A percentile compares a stretch with the other conserved stretches of the same genome.
These are phyloP conservation scores for Moelleriella libera DNA, from an alignment of 2,329 filamentous ascomycete species.

Conservation along the genomic window DNA sequence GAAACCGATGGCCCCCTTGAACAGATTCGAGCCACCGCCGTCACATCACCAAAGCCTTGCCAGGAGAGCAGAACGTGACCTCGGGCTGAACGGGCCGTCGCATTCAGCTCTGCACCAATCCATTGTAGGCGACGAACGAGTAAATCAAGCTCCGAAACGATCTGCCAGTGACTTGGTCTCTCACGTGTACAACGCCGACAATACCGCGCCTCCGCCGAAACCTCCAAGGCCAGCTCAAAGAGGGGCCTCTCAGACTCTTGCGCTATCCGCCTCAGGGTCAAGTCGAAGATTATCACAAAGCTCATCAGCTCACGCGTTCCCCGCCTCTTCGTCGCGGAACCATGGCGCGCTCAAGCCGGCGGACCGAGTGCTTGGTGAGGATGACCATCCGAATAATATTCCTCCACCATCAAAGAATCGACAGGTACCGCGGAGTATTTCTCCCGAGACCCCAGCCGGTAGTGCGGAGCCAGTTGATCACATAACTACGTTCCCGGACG, in stretches of 20 bases:
- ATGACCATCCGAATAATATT: constrained; percentile 1
- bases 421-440: background rate
- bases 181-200: constrained; percentile 4
- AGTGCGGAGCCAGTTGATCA: constrained; percentile 31
- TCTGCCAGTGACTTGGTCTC: constrained; percentile 6
- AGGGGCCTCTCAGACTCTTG: constrained; percentile 7
- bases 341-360: constrained; percentile 18
- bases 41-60: constrained; percentile 32
- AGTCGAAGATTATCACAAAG: constrained; percentile 11
- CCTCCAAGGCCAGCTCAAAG: constrained; percentile 25
- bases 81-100: constrained; percentile 24
- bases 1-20: constrained; percentile 9
- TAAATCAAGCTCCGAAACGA: constrained; percentile 36
- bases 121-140: constrained; percentile 26
- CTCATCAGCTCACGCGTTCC: constrained; percentile 13
- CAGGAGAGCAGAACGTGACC: constrained; percentile 29
- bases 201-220: constrained; percentile 24
- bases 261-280: constrained; percentile 9
- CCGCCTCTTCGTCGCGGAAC: constrained; percentile 14
- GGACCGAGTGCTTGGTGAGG: constrained; percentile 19
- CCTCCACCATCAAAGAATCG: constrained; percentile 6
- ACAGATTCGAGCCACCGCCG: constrained; percentile 35
- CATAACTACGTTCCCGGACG: constrained; percentile 63
- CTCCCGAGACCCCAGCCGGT: constrained; percentile 9
- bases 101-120: constrained; percentile 25